Evolutionary conservation across 2,329 filamentous ascomycete species (phyloP).

Genomic region (Fusarium humuli): DNA sequence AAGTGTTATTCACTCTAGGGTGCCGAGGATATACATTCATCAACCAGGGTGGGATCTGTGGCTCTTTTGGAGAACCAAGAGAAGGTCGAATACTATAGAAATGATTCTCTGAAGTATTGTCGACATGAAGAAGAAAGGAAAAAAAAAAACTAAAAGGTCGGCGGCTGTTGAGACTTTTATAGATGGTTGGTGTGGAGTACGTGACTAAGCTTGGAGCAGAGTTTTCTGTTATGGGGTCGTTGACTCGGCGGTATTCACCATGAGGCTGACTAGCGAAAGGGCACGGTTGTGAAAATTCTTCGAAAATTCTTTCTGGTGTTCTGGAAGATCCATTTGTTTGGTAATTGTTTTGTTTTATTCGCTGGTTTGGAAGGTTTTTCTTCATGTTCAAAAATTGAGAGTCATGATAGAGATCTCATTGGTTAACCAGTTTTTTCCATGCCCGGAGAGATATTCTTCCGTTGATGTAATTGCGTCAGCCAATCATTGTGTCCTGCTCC

Average conservation of each 20-base stretch:
- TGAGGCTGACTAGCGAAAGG: constrained; percentile 13
- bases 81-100: constrained; percentile 97
- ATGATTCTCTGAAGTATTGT: constrained; percentile 85
- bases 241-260: not conserved
- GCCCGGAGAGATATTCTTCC: fast-evolving
- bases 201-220: constrained; percentile 4
- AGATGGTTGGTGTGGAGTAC: constrained; percentile 1
- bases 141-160: constrained; percentile 54
- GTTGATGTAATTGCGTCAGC: fast-evolving
- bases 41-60: constrained; percentile 79
- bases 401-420: not conserved
- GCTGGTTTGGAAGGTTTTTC: not conserved
- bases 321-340: not conserved
- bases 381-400: not conserved
- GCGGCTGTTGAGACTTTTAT: constrained; percentile 23
- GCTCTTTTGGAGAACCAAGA: constrained; percentile 94
- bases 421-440: fast-evolving
- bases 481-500: no score
- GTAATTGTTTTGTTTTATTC: not conserved
- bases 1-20: constrained; percentile 52
- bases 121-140: constrained; percentile 67
- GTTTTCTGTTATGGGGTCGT: not conserved
- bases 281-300: constrained; percentile 6
- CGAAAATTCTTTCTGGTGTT: not conserved
- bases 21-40: constrained; percentile 77